Percentiles rank a stretch among this genome's conserved stretches.
phyloP scores from a whole-genome alignment of 2,329 filamentous ascomycete genomes.

The Boeremia exigua region DNA sequence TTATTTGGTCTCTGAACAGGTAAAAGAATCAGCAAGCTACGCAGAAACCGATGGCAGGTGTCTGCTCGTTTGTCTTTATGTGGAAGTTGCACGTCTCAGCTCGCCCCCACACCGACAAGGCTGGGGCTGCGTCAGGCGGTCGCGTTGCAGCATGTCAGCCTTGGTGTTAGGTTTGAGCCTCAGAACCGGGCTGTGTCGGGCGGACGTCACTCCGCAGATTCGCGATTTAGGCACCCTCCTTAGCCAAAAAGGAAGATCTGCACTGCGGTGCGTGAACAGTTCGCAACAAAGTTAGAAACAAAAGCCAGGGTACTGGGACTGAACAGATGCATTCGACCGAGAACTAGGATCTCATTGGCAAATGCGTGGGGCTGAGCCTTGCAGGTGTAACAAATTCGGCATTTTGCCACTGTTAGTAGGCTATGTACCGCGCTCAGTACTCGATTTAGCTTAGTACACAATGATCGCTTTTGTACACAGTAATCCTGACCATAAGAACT shows the following conservation, averaged over 20 bases:
- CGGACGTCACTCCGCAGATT: not conserved
- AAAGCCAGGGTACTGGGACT: not conserved
- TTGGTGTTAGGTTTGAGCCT: conserved; percentile 8
- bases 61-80: conserved; percentile 4
- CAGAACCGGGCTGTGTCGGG: conserved; percentile 12
- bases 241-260: conserved; percentile 7
- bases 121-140: not conserved
- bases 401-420: not conserved
- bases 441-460: not conserved
- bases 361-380: conserved; percentile 5
- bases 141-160: conserved; percentile 5
- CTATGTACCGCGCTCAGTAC: conserved; percentile 2
- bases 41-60: not conserved
- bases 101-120: conserved; percentile 5
- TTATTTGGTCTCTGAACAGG: not conserved
- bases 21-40: not conserved
- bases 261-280: not conserved
- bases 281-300: conserved; percentile 10
- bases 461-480: too few species aligned
- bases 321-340: not conserved
- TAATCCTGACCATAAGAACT: too few species aligned
- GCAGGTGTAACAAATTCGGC: not conserved
- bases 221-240: not conserved
- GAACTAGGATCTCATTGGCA: conserved; percentile 9
- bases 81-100: conserved; percentile 3